phyloP scores from a whole-genome alignment of 495 filamentous ascomycete genomes.

The Tuber magnatum region DNA sequence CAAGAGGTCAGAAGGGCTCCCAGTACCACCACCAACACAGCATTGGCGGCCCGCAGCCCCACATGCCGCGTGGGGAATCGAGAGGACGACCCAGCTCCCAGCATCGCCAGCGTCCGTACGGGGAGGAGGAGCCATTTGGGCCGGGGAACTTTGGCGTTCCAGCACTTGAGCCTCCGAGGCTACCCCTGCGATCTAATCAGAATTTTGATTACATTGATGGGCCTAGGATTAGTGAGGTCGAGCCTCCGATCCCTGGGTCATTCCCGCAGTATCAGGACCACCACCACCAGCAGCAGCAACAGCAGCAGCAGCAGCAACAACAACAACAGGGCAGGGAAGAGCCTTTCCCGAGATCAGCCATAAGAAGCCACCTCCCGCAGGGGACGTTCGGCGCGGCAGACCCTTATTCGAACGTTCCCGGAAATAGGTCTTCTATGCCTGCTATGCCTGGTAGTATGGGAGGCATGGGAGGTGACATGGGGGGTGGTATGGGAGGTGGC shows the following conservation, averaged over 20 bases:
- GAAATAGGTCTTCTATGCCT: not conserved
- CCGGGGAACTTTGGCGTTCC: not conserved
- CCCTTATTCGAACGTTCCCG: not conserved
- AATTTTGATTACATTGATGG: not conserved
- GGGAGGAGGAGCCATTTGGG: not conserved
- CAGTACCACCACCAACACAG: not conserved
- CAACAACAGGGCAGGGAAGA: not conserved
- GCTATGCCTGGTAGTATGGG: not conserved
- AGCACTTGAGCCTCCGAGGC: not conserved
- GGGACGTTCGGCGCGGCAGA: not conserved
- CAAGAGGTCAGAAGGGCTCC: conserved; percentile 10
- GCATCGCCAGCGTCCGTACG: not conserved
- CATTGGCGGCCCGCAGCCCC: not conserved
- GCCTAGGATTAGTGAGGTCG: not conserved
- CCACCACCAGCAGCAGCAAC: not conserved
- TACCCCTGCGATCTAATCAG: not conserved
- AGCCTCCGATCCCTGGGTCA: not conserved
- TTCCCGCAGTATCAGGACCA: not conserved
- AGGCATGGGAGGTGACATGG: not conserved
- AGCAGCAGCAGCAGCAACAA: no score
- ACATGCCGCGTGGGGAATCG: not conserved
- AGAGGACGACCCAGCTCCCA: not conserved
- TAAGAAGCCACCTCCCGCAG: not conserved
- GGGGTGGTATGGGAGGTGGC: not conserved
- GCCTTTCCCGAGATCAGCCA: not conserved